Base-by-base conservation (phyloP, 345 rosid genomes). In the Moricandia moricandioides region DNA sequence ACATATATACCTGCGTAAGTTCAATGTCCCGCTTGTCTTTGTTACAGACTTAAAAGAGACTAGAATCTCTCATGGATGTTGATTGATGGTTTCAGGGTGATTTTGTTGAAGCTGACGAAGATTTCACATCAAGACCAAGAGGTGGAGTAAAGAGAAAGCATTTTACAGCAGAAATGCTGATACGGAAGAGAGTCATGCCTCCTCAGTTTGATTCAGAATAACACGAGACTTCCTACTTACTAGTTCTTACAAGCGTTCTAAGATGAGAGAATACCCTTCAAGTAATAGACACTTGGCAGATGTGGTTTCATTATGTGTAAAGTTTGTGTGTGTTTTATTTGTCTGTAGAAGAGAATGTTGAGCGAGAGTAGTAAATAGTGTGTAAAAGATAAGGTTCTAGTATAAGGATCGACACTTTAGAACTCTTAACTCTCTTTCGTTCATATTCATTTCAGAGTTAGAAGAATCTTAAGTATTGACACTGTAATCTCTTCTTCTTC, bases 71-170 rank as follows among this genome's bases (percentile, higher is more conserved):
- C 13, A 12, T 45, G 11, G n/a, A 26, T 24, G 10, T 10, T 8
- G 43, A 30, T 27, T 64, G 8, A 47, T 51, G 62, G 73, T 65
- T 49, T 18, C 84, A 90, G 97, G 99, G 97, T 4, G 92, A 95
- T 75, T 95, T 92, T 51, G 73, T 79, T 7, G 92, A 83, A 66
- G 61, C 87, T 0, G 99, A 95, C 77, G 89, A 85, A 65, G 83
- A 77, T 59, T 90, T 91, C 70, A 82, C 76, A 3, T 84, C 89
- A 1, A 85, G 83, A 78, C 91, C 95, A 0, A 86, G 98, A 82
- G 98, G 97, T 54, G 96, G 98, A 56, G 62, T 83, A 73, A 90
- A 91, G 82, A 85, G 92, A 65, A 81, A 82, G 45, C 87, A 71
- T 61, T 85, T 91, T 1, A 73, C 85, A 0, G 84, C 84, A 0